Evolutionary conservation across 257 asterid species (phyloP), one percentile per base, ranked within the genome.

Genomic region (Lavandula angustifolia): DNA sequence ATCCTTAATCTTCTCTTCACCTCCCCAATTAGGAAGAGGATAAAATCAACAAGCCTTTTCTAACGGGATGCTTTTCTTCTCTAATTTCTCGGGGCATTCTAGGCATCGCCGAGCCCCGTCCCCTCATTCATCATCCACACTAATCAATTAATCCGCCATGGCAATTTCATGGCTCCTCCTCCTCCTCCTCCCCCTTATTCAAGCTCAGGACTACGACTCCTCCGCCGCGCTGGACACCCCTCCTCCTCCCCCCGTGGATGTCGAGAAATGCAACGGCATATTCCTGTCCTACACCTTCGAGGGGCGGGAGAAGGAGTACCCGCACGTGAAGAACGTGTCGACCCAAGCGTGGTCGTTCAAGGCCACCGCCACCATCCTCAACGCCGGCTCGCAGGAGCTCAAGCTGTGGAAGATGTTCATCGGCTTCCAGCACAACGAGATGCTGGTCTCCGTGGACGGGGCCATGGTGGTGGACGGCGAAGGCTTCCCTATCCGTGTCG

Each of bases 271-370:
- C 75, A 68, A 84, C 31, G 99, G 99, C 3, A 73, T 87, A 5
- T 88, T 82, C 62, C 34, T 86, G 0, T 66, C 95, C 0, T 94
- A 94, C 59, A 60, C 35, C 8, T 89, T 85, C 65, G 65, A 62
- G 61, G 97, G 95, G 3, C 79, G 95, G 4, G 95, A 94, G 34
- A 94, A 81, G 73, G 72, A 83, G 17, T 89, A 85, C 42, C 97
- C 99, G 1, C 53, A 72, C 0, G 85, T 89, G 51, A 94, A 83
- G 69, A 94, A 89, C 60, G 85, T 80, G 13, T 56, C 96, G 0
- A 97, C 92, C 1, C 97, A 94, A 77, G 87, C 96, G 1, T 94
- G 97, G 97, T 64, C 96, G 0, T 94, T 94, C 37, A 57, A 78
- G 73, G 65, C 95, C 10, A 74, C 18, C 60, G 79, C 80, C 3